A percentile compares a stretch with the other conserved stretches of the same genome.
These are phyloP conservation scores for Lepiota venenata DNA, from an alignment of 768 basidiomycete species.

Conservation along the genomic window DNA sequence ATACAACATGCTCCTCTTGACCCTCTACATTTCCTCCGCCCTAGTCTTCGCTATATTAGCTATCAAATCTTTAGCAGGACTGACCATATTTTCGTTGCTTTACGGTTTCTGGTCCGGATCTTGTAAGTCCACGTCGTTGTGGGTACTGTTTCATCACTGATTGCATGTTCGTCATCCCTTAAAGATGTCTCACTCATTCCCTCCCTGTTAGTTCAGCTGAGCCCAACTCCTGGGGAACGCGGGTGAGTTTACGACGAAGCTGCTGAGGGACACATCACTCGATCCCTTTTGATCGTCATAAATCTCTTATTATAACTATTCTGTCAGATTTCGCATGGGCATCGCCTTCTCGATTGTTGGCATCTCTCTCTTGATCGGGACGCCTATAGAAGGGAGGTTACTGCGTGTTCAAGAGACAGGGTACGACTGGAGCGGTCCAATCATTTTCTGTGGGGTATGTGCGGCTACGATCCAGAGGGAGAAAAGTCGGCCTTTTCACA, in stretches of 20 bases:
- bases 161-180: neutral
- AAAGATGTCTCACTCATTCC: conserved; percentile 39
- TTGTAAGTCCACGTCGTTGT: conserved; percentile 32
- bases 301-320: neutral
- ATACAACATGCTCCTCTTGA: conserved; percentile 48
- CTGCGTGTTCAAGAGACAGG: conserved; percentile 22
- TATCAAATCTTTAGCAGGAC: conserved; percentile 31
- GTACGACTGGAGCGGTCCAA: conserved; percentile 34
- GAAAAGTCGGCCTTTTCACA: neutral
- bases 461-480: neutral
- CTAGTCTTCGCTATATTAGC: conserved; percentile 46
- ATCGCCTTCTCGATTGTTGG: conserved; percentile 44
- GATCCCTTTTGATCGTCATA: no score
- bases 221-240: conserved; percentile 31
- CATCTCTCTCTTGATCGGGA: conserved; percentile 42
- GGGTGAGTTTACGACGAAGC: conserved; percentile 23
- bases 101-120: conserved; percentile 56
- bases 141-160: neutral
- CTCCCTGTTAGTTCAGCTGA: conserved; percentile 33
- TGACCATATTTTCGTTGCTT: conserved; percentile 40
- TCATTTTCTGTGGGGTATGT: conserved; percentile 41
- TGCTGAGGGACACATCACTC: neutral
- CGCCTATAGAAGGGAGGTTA: conserved; percentile 48
- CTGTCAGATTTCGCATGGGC: conserved; percentile 42
- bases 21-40: conserved; percentile 34